Evolutionary conservation across 2,329 filamentous ascomycete species (phyloP), one percentile per base, ranked within the genome.

Genomic region (Knufia petricola): DNA sequence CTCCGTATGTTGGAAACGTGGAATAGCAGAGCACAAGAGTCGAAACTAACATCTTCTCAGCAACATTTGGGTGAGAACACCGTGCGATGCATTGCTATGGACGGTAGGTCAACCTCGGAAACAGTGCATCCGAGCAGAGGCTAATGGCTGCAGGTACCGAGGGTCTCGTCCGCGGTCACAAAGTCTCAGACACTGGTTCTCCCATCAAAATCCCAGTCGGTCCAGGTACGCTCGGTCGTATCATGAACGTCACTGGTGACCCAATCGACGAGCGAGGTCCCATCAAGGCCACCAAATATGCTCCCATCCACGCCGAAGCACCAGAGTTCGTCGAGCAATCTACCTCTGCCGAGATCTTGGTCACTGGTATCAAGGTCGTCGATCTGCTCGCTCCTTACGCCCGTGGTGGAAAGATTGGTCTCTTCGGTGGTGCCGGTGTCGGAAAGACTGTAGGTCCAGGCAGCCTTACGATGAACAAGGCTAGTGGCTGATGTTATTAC

Each of bases 381-480:
- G 92, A 98, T 73, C 81, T 98, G 61, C 83, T 98, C 67, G 92
- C 92, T 65, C 92, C 92, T 66, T 98, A 98, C 75, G 92, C 92
- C 71, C 92, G 92, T 94, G 92, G 92, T 87, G 92, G 92, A 83
- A 98, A 98, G 85, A 98, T 98, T 81, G 92, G 92, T 87, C 88
- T 98, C 63, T 98, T 98, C 78, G 92, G 92, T 77, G 92, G 92
- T 90, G 92, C 92, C 66, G 92, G 92, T 94, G 92, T 98, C 80
- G 92, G 92, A 75, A 98, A 98, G 85, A 98, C 92, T 71, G 92
- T 98, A 71, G 28, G 39, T 12, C 7, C 19, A 26, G 21, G 13
- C n/a, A 7, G 28, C 8, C 3, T 3, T 7, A 9, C 21, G 10
- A 24, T 17, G 9, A 44, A 13, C 15, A n/a, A n/a, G 24, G 3